These are phyloP conservation scores for Meyerozyma athensensis DNA, from an alignment of 1,139 yeast genomes.

Conservation along the genomic window DNA sequence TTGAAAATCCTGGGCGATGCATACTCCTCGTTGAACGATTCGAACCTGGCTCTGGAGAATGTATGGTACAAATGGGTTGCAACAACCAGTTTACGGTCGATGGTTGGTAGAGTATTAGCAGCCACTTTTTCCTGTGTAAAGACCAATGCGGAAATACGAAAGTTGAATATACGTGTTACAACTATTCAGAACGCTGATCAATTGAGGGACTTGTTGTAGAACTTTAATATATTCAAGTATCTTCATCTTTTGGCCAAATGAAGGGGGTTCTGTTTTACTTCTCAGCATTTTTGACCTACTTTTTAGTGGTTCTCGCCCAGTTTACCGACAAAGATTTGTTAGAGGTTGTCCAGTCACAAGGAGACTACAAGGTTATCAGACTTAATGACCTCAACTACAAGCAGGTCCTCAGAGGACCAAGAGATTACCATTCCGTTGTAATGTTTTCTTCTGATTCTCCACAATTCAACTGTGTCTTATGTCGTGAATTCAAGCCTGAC, in stretches of 20 bases:
- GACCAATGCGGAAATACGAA: not conserved
- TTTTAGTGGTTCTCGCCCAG: slow-evolving; percentile 18
- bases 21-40: slow-evolving; percentile 45
- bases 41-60: slow-evolving; percentile 40
- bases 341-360: slow-evolving; percentile 16
- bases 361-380: slow-evolving; percentile 20
- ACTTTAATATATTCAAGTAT: not conserved
- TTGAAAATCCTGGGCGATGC: slow-evolving; percentile 26
- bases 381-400: slow-evolving; percentile 62
- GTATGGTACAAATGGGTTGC: slow-evolving; percentile 36
- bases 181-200: not conserved
- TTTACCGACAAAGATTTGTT: slow-evolving; percentile 26
- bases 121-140: not conserved
- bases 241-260: not conserved
- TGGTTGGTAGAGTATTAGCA: not conserved
- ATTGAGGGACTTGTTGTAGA: not conserved
- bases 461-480: slow-evolving; percentile 71
- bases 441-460: slow-evolving; percentile 72
- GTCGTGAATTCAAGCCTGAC: slow-evolving; percentile 68
- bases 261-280: slow-evolving; percentile 4
- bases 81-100: not conserved
- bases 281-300: slow-evolving; percentile 10
- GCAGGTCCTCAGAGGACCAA: slow-evolving; percentile 56
- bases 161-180: slow-evolving; percentile 1
- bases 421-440: slow-evolving; percentile 64